Base-by-base conservation (phyloP, 2,329 filamentous ascomycete genomes). In the Ascochyta lentis region DNA sequence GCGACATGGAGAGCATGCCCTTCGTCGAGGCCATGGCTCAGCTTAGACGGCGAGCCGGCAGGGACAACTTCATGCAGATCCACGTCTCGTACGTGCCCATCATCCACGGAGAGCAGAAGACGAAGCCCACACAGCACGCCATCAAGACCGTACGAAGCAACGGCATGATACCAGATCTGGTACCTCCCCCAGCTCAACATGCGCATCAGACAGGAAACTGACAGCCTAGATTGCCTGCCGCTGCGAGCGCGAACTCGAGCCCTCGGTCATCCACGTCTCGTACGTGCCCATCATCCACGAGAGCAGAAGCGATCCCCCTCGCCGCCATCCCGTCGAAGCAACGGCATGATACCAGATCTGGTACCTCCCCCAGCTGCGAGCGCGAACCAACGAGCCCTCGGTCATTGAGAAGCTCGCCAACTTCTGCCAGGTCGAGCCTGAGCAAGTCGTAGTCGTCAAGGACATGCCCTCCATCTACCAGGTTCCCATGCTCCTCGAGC, bases 381-480 rank as follows among this genome's bases (percentile, higher is more conserved):
- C 83, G 84, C 48, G 84, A 88, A 12, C 85, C 98, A n/a, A n/a
- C 6, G 88, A 91, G 43, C 81, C 86, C 34, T 79, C 80, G 8
- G 94, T 92, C 1, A 87, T 94, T 45, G 83, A 89, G 60, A 98
- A 99, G 80, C 92, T 99, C 60, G 92, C 94, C 58, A 86, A 86
- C 69, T 91, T 89, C 78, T 98, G 94, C 76, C 91, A 96, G 72
- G 89, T 97, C 43, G 91, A 96, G 49, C 79, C 84, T 10, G 84
- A 92, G 63, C 92, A 97, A 72, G 92, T 98, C 39, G 81, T 98
- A 60, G 90, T 86, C 10, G 93, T 99, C 10, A 89, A 89, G 65
- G 89, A 98, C 74, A 91, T 98, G 77, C 83, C 88, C 19, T 92
- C 92, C 12, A 96, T 91, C 48, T 99, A 99, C 78, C 93, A 96